phyloP scores from a whole-genome alignment of 2,329 filamentous ascomycete species.

The Atkinsonella hypoxylon region DNA sequence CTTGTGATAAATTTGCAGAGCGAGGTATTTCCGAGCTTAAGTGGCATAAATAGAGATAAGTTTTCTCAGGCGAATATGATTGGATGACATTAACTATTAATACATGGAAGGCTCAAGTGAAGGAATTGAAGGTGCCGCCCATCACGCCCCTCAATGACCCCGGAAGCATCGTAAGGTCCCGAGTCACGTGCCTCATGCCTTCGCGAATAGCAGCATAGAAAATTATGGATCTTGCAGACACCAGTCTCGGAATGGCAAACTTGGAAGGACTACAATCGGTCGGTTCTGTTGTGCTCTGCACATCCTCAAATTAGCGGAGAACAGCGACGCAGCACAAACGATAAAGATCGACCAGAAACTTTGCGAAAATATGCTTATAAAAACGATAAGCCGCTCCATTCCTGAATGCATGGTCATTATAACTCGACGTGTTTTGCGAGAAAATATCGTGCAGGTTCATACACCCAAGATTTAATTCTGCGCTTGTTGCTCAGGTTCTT shows the following conservation, averaged over 20 bases:
- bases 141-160: conserved; percentile 13
- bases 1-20: neutral
- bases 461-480: neutral
- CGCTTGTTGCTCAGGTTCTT: conserved; percentile 16
- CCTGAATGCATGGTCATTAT: neutral
- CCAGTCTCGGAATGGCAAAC: conserved; percentile 5
- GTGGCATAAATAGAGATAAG: neutral
- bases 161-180: conserved; percentile 9
- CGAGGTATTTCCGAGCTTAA: neutral
- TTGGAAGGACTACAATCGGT: neutral
- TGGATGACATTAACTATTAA: conserved; percentile 9
- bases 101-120: conserved; percentile 13
- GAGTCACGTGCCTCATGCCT: conserved; percentile 12
- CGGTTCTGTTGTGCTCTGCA: neutral
- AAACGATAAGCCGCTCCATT: neutral
- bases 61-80: conserved; percentile 6
- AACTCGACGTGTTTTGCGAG: neutral
- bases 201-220: conserved; percentile 5
- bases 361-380: neutral
- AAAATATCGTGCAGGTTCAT: conserved; percentile 1
- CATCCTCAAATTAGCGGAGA: neutral
- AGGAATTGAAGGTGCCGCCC: conserved; percentile 13
- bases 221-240: conserved; percentile 10
- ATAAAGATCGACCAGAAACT: neutral
- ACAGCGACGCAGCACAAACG: neutral